phyloP scores from a whole-genome alignment of 345 rosid genomes.

The Noccaea caerulescens region DNA sequence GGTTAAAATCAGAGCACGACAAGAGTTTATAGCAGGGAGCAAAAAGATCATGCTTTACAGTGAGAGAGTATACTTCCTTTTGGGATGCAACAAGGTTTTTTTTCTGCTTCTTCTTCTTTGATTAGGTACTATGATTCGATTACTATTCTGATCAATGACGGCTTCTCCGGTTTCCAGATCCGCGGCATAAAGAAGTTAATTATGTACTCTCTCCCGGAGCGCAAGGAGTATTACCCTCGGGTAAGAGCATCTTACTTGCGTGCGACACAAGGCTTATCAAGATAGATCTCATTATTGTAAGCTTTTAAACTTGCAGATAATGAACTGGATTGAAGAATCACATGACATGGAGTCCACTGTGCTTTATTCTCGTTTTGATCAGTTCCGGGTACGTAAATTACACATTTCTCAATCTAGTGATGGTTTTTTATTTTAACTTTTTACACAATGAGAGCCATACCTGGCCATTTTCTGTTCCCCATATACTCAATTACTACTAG shows the following conservation, averaged over 20 bases:
- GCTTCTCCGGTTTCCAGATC: slow-evolving; percentile 55
- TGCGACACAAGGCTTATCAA: too few relatives aligned
- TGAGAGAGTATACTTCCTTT: slow-evolving; percentile 18
- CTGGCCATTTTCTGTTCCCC: not conserved
- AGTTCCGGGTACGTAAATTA: slow-evolving; percentile 58
- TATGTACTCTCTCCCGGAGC: slow-evolving; percentile 92
- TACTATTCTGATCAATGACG: not conserved
- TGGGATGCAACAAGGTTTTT: not conserved
- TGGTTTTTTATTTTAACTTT: not conserved
- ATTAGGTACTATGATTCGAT: not conserved
- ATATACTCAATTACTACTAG: not conserved
- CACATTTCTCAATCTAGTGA: not conserved
- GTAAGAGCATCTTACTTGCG: too few relatives aligned
- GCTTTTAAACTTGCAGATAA: too few relatives aligned
- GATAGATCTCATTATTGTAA: too few relatives aligned
- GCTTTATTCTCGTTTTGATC: slow-evolving; percentile 71
- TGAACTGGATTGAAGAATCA: too few relatives aligned
- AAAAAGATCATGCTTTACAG: slow-evolving; percentile 84
- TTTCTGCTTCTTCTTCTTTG: not conserved
- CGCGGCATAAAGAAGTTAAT: slow-evolving; percentile 80
- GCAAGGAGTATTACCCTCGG: too few relatives aligned
- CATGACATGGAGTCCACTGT: slow-evolving; percentile 74
- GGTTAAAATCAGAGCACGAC: slow-evolving; percentile 70
- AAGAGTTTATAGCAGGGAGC: slow-evolving; percentile 65
- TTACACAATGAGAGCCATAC: not conserved